These are phyloP conservation scores for Cymodocea nodosa DNA, from an alignment of 116 monocot species.

Conservation along the genomic window DNA sequence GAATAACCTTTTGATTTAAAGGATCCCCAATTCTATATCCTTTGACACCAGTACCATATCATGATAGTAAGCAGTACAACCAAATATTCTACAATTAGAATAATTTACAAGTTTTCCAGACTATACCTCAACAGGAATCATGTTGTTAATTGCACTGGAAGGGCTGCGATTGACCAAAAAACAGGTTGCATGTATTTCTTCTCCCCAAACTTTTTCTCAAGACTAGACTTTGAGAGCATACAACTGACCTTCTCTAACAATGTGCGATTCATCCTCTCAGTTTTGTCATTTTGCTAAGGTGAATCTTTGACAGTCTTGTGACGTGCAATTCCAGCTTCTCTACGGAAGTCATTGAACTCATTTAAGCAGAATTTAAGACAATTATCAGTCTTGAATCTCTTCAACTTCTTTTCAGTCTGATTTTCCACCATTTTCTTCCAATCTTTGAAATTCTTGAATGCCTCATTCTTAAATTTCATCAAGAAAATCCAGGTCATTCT, in stretches of 20 bases:
- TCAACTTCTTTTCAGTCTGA: background rate
- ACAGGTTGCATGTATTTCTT: background rate
- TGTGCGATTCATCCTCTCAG: conserved; percentile 12
- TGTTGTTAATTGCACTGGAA: background rate
- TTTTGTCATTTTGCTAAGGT: conserved; percentile 15
- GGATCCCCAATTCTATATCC: conserved; percentile 7
- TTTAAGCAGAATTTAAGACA: conserved; percentile 9
- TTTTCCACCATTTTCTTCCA: conserved; percentile 10
- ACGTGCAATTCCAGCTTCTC: background rate
- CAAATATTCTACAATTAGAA: conserved; percentile 5
- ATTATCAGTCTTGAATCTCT: conserved; percentile 8
- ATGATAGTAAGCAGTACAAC: conserved; percentile 1
- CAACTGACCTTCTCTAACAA: conserved; percentile 1
- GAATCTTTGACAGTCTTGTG: background rate
- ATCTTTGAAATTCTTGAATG: background rate
- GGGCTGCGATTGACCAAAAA: conserved; percentile 7
- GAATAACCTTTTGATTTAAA: background rate
- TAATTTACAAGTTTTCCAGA: conserved; percentile 4
- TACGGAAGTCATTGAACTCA: conserved; percentile 14
- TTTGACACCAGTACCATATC: conserved; percentile 3
- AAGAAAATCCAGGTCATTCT: conserved; percentile 10
- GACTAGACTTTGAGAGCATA: conserved; percentile 3
- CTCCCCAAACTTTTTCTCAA: conserved; percentile 8
- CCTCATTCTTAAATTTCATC: background rate
- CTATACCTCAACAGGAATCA: conserved; percentile 13